Evolutionary conservation across 345 rosid genomes (phyloP), one percentile per base, ranked within the genome.

Genomic region (Excoecaria agallocha): DNA sequence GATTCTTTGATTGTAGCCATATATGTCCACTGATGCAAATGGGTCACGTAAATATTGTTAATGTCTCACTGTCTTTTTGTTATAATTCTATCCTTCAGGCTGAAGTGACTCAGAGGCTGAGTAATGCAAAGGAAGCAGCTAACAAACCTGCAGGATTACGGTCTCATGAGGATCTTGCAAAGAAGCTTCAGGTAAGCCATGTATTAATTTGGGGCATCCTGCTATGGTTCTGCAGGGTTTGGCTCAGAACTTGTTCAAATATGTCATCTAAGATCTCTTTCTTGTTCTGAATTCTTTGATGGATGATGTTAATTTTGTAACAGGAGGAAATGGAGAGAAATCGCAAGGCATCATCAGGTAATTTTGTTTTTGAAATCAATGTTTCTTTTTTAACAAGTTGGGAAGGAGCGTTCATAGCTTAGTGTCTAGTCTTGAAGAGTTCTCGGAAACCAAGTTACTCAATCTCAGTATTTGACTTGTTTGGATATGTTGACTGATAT

Each of bases 241-340:
- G 52, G 19, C 35, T 25, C 70, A 46, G 30, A 30, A 15, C 54
- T 62, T 9, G 25, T 55, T 55, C 7, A 25, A 2, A 55, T n/a
- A 19, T 55, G 9, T 6, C 7, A 19, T 4, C n/a, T 2, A 4
- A 20, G 25, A 55, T 65, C 16, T 1, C 19, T 57, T 22, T 72
- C 16, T 68, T 48, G 19, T 64, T 39, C 16, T 70, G 25, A 4
- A 13, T 8, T 55, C 17, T 78, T 54, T 74, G 59, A 0, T 43
- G 48, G 10, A 43, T 43, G 48, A 43, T 41, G 10, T 43, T 80
- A 17, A 20, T 46, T 70, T 79, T 84, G 48, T 81, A 76, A 76
- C 89, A 95, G 99, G 99, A 93, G 91, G 99, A 95, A 88, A 86
- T 95, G 99, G 97, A 91, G 86, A 95, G 48, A 77, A 93, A 93